Conservation (phyloP, 768 basidiomycete genomes). For the Candolleomyces aberdarensis region DNA sequence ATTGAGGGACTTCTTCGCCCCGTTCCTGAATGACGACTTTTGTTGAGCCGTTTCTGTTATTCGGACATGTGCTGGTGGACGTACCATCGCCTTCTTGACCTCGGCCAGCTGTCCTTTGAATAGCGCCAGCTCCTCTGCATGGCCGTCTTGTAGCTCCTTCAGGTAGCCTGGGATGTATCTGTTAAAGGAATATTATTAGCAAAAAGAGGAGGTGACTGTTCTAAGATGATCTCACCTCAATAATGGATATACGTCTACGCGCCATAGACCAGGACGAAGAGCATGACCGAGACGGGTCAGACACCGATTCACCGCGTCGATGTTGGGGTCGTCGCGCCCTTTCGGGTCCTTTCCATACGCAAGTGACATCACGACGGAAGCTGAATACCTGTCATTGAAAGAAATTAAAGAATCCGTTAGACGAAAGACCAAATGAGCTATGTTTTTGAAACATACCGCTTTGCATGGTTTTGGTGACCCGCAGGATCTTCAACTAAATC, state of each 20-base stretch:
- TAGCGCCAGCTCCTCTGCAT: constrained; percentile 50
- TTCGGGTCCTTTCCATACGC: constrained; percentile 45
- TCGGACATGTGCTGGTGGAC: neutral
- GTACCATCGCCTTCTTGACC: constrained; percentile 45
- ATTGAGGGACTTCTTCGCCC: constrained; percentile 35
- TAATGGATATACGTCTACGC: constrained; percentile 45
- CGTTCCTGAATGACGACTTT: constrained; percentile 18
- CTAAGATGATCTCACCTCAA: constrained; percentile 26
- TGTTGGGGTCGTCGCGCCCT: constrained; percentile 43
- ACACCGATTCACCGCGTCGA: constrained; percentile 44
- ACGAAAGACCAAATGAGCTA: neutral
- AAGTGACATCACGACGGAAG: constrained; percentile 48
- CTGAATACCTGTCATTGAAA: constrained; percentile 36
- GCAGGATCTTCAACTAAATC: constrained; percentile 41
- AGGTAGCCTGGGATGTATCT: constrained; percentile 61
- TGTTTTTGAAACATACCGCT: constrained; percentile 27
- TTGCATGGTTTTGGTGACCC: constrained; percentile 53
- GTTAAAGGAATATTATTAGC: neutral
- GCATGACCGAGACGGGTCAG: constrained; percentile 43
- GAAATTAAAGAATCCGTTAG: neutral
- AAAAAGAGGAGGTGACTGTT: neutral
- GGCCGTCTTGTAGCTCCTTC: constrained; percentile 52
- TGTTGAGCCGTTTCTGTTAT: neutral
- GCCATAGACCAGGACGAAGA: constrained; percentile 42
- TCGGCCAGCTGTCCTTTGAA: constrained; percentile 51